phyloP scores from a whole-genome alignment of 345 rosid genomes.

The Aquilaria sinensis region DNA sequence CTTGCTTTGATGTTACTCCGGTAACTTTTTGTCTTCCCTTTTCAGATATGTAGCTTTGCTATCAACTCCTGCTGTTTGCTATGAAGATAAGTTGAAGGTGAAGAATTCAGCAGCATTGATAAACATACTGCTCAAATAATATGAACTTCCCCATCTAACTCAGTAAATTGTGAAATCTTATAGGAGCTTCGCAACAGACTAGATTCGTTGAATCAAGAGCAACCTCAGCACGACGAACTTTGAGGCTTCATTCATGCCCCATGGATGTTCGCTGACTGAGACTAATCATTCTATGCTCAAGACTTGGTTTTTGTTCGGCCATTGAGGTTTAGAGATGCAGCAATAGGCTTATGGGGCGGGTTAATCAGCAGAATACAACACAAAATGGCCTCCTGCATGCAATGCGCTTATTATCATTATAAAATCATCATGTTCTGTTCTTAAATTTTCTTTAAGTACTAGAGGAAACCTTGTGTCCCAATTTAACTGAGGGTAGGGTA shows the following conservation, averaged over 20 bases:
- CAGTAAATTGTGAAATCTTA: slow-evolving; percentile 13
- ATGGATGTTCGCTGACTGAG: slow-evolving; percentile 13
- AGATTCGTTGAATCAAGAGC: slow-evolving; percentile 52
- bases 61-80: slow-evolving; percentile 71
- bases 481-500: too few relatives aligned
- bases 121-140: neutral
- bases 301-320: neutral
- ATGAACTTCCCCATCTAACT: neutral
- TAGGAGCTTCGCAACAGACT: slow-evolving; percentile 78
- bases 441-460: neutral
- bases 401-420: neutral
- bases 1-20: neutral
- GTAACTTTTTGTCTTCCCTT: slow-evolving; percentile 12
- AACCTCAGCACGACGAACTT: slow-evolving; percentile 74
- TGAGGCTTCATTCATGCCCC: slow-evolving; percentile 13
- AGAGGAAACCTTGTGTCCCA: neutral
- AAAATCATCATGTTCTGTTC: neutral
- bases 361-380: slow-evolving; percentile 10
- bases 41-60: slow-evolving; percentile 66
- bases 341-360: slow-evolving; percentile 7
- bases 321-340: slow-evolving; percentile 4
- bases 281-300: neutral
- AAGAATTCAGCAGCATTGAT: neutral
- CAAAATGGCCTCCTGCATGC: slow-evolving; percentile 2
- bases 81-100: slow-evolving; percentile 75